Evolutionary conservation across 352 stramenopile species (phyloP), one percentile per base, ranked within the genome.

Genomic region (Globisporangium apiculatum): DNA sequence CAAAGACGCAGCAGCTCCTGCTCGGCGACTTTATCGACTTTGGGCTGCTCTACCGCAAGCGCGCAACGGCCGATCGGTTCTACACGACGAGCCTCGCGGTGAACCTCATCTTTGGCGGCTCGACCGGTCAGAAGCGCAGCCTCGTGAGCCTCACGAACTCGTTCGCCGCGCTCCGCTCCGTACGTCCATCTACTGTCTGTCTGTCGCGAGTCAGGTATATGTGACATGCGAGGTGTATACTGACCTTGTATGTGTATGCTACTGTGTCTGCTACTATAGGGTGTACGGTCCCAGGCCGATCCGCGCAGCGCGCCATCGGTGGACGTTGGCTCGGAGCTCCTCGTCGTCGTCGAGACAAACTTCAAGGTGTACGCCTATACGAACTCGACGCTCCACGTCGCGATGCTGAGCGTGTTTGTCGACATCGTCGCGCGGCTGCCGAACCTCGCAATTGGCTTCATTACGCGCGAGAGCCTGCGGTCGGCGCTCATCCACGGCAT

Each of bases 321-420:
- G 1, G 72, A 81, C 37, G 63, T 77, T 36, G 70, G 64, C 12
- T 75, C 72, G 15, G 65, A 79, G 38, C 55, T 84, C 48, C 66
- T 74, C 12, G 76, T 96, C 46, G 86, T 96, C 35, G 88, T 96
- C 36, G 87, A 97, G 69, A 97, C 89, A 37, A 97, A 97, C 61
- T 97, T 96, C 65, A 94, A 97, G 68, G 67, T 96, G 7, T 94
- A 97, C 64, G 86, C 86, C 8, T 97, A 97, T 74, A 96, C 89
- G 17, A 67, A 73, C 38, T 96, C 86, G 31, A 90, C 86, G 17
- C 73, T 97, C 53, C 89, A 97, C 65, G 78, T 96, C 41, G 89
- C 87, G n/a, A 97, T 97, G 88, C 75, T 97, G 48, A 91, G 74
- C 57, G 85, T 97, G 48, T 97, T 97, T 62, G 79, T 95, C 8